phyloP scores from a whole-genome alignment of 208 protist species.

The Leishmania major region DNA sequence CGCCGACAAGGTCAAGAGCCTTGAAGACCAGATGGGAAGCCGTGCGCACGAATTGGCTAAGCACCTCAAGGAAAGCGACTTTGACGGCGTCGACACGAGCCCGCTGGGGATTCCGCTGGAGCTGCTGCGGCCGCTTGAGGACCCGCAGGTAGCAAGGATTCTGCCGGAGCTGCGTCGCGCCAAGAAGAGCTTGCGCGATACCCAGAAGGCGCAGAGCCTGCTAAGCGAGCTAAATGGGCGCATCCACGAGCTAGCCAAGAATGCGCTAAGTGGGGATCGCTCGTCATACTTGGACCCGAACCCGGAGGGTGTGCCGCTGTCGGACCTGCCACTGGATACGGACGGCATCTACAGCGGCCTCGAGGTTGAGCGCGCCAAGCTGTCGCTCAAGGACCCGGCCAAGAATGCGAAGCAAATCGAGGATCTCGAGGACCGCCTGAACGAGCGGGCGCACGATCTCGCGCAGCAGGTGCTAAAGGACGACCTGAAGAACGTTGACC shows the following conservation, averaged over 20 bases:
- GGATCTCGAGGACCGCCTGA: conserved; percentile 62
- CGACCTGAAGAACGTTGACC: conserved; percentile 56
- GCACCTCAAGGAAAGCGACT: conserved; percentile 46
- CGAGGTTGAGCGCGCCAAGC: conserved; percentile 68
- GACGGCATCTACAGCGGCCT: conserved; percentile 65
- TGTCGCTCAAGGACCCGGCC: conserved; percentile 57
- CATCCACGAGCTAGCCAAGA: conserved; percentile 50
- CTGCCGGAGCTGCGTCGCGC: conserved; percentile 65
- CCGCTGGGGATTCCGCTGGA: conserved; percentile 65
- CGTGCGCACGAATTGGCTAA: conserved; percentile 61
- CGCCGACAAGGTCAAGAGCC: conserved; percentile 47
- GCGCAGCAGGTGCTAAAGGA: conserved; percentile 58
- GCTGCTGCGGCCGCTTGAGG: conserved; percentile 55
- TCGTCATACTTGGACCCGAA: conserved; percentile 52
- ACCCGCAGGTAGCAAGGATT: conserved; percentile 55
- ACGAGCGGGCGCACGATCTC: conserved; percentile 60
- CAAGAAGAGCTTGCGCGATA: conserved; percentile 50
- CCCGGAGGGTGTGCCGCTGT: conserved; percentile 59
- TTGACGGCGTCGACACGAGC: conserved; percentile 58
- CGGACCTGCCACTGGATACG: conserved; percentile 59
- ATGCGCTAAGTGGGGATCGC: conserved; percentile 50
- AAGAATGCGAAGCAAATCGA: conserved; percentile 59
- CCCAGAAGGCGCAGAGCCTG: conserved; percentile 45
- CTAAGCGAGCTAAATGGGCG: conserved; percentile 57
- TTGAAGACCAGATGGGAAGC: conserved; percentile 70